phyloP scores from a whole-genome alignment of 129 eudicot species.

The Flaveria trinervia region DNA sequence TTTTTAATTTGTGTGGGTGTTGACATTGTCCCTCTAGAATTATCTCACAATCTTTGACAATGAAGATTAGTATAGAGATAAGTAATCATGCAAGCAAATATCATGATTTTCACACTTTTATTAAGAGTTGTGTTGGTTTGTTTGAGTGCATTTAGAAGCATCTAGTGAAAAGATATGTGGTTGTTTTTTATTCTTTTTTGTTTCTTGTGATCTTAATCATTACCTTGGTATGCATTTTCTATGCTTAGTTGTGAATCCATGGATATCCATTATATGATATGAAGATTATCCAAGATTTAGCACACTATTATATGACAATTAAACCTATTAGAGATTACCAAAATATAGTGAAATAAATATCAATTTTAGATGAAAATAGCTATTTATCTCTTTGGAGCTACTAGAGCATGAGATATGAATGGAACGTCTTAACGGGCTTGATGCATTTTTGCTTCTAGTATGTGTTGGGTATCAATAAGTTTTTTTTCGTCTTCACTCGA shows the following conservation, averaged over 20 bases:
- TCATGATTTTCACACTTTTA: not conserved
- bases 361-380: not conserved
- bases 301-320: not conserved
- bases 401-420: not conserved
- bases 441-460: not conserved
- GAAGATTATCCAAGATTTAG: not conserved
- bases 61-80: constrained; percentile 30
- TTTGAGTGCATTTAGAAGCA: not conserved
- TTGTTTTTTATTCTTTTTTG: not conserved
- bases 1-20: constrained; percentile 32
- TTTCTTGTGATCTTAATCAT: not conserved
- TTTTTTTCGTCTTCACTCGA: not conserved
- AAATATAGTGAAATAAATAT: not conserved
- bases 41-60: constrained; percentile 6
- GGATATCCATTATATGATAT: not conserved
- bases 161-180: constrained; percentile 11
- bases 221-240: not conserved
- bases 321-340: not conserved
- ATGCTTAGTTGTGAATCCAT: not conserved
- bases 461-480: too few species aligned
- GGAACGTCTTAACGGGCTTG: not conserved
- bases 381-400: not conserved
- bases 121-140: not conserved
- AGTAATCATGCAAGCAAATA: constrained; percentile 25
- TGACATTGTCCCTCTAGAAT: constrained; percentile 25